phyloP scores from a whole-genome alignment of 1,284 basidiomycete genomes.

The Cystobasidiaceae sp. region DNA sequence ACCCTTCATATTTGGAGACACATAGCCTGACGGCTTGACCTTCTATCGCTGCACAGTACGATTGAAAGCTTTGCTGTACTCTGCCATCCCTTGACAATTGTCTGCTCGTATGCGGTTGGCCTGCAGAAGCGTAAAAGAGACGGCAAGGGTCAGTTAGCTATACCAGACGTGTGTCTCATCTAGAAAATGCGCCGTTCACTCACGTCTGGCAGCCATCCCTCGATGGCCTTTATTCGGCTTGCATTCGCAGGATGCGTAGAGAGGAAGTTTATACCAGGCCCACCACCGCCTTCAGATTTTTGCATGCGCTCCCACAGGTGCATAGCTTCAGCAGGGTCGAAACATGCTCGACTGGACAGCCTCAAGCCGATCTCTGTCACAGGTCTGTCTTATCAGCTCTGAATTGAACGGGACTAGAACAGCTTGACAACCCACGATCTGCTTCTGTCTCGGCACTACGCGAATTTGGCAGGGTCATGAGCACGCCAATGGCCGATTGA shows the following conservation, averaged over 20 bases:
- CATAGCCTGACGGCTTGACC: neutral
- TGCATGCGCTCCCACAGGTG: slow-evolving; percentile 46
- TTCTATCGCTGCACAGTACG: neutral
- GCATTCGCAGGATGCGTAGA: slow-evolving; percentile 70
- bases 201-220: slow-evolving; percentile 34
- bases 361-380: slow-evolving; percentile 38
- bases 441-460: slow-evolving; percentile 76
- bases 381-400: neutral
- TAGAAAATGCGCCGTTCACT: neutral
- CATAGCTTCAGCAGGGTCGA: slow-evolving; percentile 67
- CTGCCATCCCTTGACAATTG: slow-evolving; percentile 7
- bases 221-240: slow-evolving; percentile 57
- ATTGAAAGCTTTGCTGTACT: neutral
- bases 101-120: slow-evolving; percentile 13
- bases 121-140: neutral
- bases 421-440: slow-evolving; percentile 36
- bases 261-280: slow-evolving; percentile 53
- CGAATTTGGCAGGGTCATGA: slow-evolving; percentile 74
- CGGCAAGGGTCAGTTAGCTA: neutral
- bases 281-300: slow-evolving; percentile 30
- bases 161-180: neutral
- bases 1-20: too few relatives aligned
- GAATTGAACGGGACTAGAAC: neutral
- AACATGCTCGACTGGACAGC: slow-evolving; percentile 60
- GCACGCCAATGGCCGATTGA: slow-evolving; percentile 52